Evolutionary conservation across 805 yeast species (phyloP), one percentile per base, ranked within the genome.

Genomic region (Saccharomycopsis oosterbeekiorum): DNA sequence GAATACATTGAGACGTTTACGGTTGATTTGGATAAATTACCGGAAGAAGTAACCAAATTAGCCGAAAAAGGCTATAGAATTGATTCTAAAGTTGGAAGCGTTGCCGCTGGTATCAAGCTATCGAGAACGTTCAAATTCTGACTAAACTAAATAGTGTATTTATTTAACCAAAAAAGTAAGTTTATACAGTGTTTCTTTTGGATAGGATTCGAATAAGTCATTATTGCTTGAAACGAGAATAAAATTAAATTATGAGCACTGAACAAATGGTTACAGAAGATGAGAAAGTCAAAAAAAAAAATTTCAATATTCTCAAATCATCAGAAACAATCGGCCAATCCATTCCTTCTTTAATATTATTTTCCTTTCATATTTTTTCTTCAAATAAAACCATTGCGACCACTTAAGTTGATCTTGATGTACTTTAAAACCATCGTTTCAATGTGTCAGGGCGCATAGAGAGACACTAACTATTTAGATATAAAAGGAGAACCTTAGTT

Each of bases 1-100:
- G 99, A 93, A 75, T 93, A 88, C 70, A 94, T 93, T 58, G 97
- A 91, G 68, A 84, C 89, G n/a, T 88, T 93, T 70, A 77, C 83
- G 0, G 83, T 87, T 53, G 90, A 92, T 14, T 72, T 91, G 65
- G 72, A 74, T 15, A 71, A 77, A 17, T 78, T 93, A 55, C 83
- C 85, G 6, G 78, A 77, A 29, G 80, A 76, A 34, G 70, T 93
- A 70, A 73, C 73, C 9, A 70, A 75, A 36, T 72, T 91, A 19
- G 80, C 76, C 29, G 67, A 71, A 1, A 79, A 88, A 71, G 97
- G 97, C 0, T 89, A 83, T 71, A 80, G 80, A 37, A 76, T 93
- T 39, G 99, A 94, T 74, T 93, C 97, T 1, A 83, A 96, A 65
- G 84, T 94, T 60, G 91, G 88, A 70, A 89, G 88, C 68, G 80